Base-by-base conservation (phyloP, 371 early-diverging fungal species). In the Mortierella sp. region DNA sequence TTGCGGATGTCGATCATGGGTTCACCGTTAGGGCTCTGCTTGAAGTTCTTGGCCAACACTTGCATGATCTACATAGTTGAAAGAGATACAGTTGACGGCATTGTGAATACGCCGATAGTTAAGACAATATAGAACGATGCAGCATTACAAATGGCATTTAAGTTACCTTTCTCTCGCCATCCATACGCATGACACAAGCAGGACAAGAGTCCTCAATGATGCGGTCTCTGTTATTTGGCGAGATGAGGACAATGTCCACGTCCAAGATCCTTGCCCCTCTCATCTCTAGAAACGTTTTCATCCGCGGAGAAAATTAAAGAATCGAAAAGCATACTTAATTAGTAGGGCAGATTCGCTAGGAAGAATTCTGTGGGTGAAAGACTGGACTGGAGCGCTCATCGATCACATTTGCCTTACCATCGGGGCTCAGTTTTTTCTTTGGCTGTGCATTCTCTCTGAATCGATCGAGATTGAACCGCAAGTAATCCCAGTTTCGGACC, bases 101-200 rank as follows among this genome's bases (percentile, higher is more conserved):
- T 41, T 29, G 41, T 38, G 11, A 14, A 5, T 60, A 27, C 60
- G 51, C 3, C 16, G 32, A 32, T 60, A 10, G 29, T 60, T 16
- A 4, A 1, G 6, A 38, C 6, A 32, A 38, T 65, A 7, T 18
- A 65, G 21, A 21, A 38, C 10, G 16, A 3, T 11, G 60, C 16
- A 55, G 38, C 11, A 74, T 7, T 29, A 21, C 16, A 41, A 44
- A 44, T 0, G 21, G 12, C 5, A 21, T 35, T 38, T 18, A 10
- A 1, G 2, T 38, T 65, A 65, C 65, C 41, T 65, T 65, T 32
- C 65, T 35, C 18, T 65, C 65, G 65, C 65, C 65, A 21, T 65
- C 86, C 86, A 86, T 86, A 70, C 86, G 82, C 86, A 86, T 86
- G 11, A 78, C 86, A 72, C 86, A 86, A 46, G 86, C 82, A n/a